Base-by-base conservation (phyloP, 371 early-diverging fungal genomes). In the Lichtheimia corymbifera region DNA sequence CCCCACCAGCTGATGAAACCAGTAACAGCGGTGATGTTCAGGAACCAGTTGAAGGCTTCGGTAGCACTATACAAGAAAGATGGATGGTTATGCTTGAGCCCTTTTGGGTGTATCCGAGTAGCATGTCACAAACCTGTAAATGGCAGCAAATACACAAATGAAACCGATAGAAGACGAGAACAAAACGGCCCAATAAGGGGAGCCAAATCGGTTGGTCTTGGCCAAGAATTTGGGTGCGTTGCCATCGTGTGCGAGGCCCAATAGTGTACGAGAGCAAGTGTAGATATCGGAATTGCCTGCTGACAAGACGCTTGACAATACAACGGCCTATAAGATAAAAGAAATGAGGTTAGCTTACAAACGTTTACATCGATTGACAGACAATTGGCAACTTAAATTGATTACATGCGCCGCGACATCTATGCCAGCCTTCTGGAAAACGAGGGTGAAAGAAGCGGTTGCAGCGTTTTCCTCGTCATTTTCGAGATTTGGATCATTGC, bases 1-100 rank as follows among this genome's bases (percentile, higher is more conserved):
- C 59, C 61, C 64, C 57, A 60, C 94, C 96, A 95, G 57, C 85
- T 85, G 51, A 90, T 72, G 59, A 93, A 89, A 52, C 93, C 90
- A 22, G 90, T 81, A 14, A 90, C 79, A 4, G 89, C 88, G 50
- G 90, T 83, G 50, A 94, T 77, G 61, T 78, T 85, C 66, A 89
- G 70, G 50, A 94, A 80, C 85, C 90, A 91, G 40, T 73, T 64
- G 62, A 92, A 94, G n/a, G 90, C 88, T 12, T 70, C 70, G 7
- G 73, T 62, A 11, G 82, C 77, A 53, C 83, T 77, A 35, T 11
- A 35, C 11, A 35, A 11, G 11, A 9, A 9, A 49, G 9, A 9
- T 1, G 5, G 6, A 35, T 35, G 35, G 11, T 35, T 35, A 35
- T 28, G n/a, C n/a, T n/a, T n/a, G n/a, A n/a, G n/a, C n/a, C n/a